Percentiles rank a stretch among this genome's conserved stretches.
phyloP scores from a whole-genome alignment of 2,329 filamentous ascomycete species.

The Aspergillus sp. region DNA sequence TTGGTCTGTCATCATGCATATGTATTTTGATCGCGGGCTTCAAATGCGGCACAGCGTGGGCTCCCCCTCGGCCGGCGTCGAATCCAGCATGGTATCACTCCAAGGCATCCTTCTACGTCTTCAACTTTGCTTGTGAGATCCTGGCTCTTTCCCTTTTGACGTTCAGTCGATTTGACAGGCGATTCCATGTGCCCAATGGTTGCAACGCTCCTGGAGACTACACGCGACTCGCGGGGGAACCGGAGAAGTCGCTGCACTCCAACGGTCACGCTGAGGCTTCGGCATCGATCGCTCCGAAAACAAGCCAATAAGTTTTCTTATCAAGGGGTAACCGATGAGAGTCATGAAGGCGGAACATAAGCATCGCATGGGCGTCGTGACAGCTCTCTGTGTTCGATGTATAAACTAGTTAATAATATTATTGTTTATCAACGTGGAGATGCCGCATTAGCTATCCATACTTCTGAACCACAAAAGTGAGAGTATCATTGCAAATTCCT shows the following conservation, averaged over 20 bases:
- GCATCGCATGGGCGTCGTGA: no score
- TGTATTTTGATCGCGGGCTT: slow-evolving; percentile 66
- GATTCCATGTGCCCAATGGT: slow-evolving; percentile 74
- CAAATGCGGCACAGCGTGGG: slow-evolving; percentile 61
- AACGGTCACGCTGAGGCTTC: no score
- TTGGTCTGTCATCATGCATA: slow-evolving; percentile 58
- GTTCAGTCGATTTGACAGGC: slow-evolving; percentile 66
- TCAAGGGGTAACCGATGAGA: no score
- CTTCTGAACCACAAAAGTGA: no score
- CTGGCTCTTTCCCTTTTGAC: slow-evolving; percentile 67
- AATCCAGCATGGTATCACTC: slow-evolving; percentile 68
- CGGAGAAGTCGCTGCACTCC: neutral
- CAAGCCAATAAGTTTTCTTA: no score
- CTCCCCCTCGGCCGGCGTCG: slow-evolving; percentile 46
- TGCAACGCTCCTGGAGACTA: slow-evolving; percentile 20
- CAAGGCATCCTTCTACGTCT: slow-evolving; percentile 74
- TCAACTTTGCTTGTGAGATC: slow-evolving; percentile 75
- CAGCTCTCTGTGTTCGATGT: no score
- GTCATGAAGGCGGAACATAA: no score
- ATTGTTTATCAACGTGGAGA: no score
- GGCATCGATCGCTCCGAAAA: no score
- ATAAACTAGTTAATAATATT: no score
- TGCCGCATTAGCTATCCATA: no score
- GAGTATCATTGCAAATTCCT: no score
- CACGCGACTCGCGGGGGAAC: slow-evolving; percentile 22